phyloP scores from a whole-genome alignment of 306 rosid species.

The Amphicarpaea edgeworthii region DNA sequence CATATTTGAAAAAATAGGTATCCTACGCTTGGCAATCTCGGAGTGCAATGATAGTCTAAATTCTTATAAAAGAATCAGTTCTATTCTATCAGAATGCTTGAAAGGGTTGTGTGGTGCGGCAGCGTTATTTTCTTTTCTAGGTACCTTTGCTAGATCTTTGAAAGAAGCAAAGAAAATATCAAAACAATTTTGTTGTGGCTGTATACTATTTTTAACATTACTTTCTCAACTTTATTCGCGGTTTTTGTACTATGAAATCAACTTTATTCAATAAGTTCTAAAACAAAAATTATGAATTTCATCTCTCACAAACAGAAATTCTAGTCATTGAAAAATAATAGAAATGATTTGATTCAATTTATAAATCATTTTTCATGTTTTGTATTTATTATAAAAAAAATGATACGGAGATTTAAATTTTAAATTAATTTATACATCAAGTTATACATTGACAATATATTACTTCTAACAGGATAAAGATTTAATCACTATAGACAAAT shows the following conservation, averaged over 20 bases:
- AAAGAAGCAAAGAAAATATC: constrained; percentile 6
- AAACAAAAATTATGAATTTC: background rate
- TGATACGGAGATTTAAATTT: no score
- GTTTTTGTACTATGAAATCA: background rate
- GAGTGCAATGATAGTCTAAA: constrained; percentile 29
- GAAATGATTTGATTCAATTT: background rate
- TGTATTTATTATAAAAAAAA: background rate
- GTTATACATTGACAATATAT: background rate
- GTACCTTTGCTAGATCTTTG: constrained; percentile 1
- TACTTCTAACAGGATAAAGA: background rate
- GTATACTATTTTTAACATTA: background rate
- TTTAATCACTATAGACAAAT: background rate
- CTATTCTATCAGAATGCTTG: constrained; percentile 49
- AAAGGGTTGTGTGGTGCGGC: constrained; percentile 36
- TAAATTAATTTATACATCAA: background rate
- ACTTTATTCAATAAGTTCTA: background rate
- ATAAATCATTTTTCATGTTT: constrained; percentile 1
- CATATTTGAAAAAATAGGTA: constrained; percentile 21
- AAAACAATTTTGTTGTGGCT: background rate
- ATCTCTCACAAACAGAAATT: background rate
- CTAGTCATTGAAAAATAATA: background rate
- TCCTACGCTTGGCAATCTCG: constrained; percentile 40
- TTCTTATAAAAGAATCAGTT: constrained; percentile 33
- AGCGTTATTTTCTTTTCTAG: constrained; percentile 14
- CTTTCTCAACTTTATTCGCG: background rate